phyloP scores from a whole-genome alignment of 1,284 basidiomycete genomes.

The Puccinia triticina region DNA sequence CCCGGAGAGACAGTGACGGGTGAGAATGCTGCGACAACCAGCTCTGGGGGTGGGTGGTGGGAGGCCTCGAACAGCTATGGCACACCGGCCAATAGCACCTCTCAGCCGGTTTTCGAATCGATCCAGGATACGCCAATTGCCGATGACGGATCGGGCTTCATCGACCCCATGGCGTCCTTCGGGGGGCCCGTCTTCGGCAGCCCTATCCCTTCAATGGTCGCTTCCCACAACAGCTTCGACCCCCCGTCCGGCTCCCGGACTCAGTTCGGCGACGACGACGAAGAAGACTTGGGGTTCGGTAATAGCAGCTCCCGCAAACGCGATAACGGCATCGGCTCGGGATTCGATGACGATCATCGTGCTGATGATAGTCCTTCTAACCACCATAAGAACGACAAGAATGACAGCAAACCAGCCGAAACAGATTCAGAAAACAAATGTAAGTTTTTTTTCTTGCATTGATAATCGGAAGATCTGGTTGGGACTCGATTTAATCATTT shows the following conservation, averaged over 20 bases:
- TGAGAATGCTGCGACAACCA: slow-evolving; percentile 12
- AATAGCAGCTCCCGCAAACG: slow-evolving; percentile 36
- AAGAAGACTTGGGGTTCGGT: slow-evolving; percentile 48
- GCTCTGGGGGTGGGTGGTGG: slow-evolving; percentile 48
- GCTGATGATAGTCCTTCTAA: neutral
- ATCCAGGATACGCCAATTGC: slow-evolving; percentile 29
- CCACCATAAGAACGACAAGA: neutral
- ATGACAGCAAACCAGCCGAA: neutral
- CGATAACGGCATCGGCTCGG: neutral
- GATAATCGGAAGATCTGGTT: neutral
- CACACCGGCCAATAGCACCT: slow-evolving; percentile 26
- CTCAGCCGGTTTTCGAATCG: slow-evolving; percentile 35
- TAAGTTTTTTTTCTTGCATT: slow-evolving; percentile 4
- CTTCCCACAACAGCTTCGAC: slow-evolving; percentile 1
- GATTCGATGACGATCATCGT: neutral
- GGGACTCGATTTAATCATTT: neutral
- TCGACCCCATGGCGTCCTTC: slow-evolving; percentile 49
- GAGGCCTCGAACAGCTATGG: slow-evolving; percentile 44
- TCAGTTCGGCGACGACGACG: slow-evolving; percentile 16
- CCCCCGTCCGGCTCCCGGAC: slow-evolving; percentile 5
- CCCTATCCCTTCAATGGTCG: neutral
- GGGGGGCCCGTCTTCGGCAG: slow-evolving; percentile 29
- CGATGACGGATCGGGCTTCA: slow-evolving; percentile 50
- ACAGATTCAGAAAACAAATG: slow-evolving; percentile 20
- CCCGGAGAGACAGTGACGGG: slow-evolving; percentile 53